A percentile compares a stretch with the other conserved stretches of the same genome.
Conservation (phyloP, 1,139 yeast species). For the Suhomyces wounanorum region DNA sequence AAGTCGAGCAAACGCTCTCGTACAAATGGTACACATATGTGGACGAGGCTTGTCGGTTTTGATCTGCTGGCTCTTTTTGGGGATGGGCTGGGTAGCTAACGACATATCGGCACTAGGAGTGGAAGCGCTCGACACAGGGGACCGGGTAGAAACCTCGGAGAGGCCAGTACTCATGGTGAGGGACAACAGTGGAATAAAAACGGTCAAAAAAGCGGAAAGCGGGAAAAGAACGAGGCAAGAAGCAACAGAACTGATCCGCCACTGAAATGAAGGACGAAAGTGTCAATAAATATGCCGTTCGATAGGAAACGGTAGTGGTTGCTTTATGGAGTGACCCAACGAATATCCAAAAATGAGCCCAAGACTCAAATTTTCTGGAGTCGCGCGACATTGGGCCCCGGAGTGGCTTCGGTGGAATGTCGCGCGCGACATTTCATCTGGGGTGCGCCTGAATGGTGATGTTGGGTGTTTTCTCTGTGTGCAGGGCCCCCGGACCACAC, state of each 20-base stretch:
- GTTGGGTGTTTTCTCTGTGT: not conserved
- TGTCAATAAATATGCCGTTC: not conserved
- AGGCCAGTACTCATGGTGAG: slow-evolving; percentile 7
- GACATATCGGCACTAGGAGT: slow-evolving; percentile 10
- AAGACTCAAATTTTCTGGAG: slow-evolving; percentile 9
- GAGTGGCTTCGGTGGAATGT: slow-evolving; percentile 2
- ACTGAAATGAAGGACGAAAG: not conserved
- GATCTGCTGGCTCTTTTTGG: slow-evolving; percentile 79
- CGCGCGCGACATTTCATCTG: slow-evolving; percentile 6
- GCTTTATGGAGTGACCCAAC: slow-evolving; percentile 5
- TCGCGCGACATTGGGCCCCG: slow-evolving; percentile 2
- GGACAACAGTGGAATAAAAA: not conserved
- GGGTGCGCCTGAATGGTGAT: not conserved
- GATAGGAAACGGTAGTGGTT: not conserved
- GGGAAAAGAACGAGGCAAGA: not conserved
- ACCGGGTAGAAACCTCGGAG: slow-evolving; percentile 8
- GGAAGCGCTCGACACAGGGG: slow-evolving; percentile 9
- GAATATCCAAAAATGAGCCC: slow-evolving; percentile 3
- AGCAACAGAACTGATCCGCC: not conserved
- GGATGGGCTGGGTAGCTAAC: slow-evolving; percentile 65
- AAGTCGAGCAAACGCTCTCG: slow-evolving; percentile 35
- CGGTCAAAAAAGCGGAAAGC: not conserved
- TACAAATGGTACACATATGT: slow-evolving; percentile 32
- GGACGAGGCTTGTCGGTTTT: slow-evolving; percentile 61
- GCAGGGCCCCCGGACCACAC: not conserved